Conservation (phyloP, 495 filamentous ascomycete species). For the Chaetomium tenue region DNA sequence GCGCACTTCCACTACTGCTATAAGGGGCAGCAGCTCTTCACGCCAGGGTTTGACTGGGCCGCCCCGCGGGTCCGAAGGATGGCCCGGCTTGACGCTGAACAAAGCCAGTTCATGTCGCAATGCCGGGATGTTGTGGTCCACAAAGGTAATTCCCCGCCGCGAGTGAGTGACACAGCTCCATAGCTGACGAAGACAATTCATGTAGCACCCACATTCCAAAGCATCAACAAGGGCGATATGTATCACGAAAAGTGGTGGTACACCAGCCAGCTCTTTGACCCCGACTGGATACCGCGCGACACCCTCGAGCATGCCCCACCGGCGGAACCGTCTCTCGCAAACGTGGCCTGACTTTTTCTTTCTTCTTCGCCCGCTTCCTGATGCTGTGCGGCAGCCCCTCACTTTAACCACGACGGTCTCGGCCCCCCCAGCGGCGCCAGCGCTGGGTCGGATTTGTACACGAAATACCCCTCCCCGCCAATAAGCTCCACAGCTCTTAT, state of each 20-base stretch:
- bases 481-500: slow-evolving; percentile 31
- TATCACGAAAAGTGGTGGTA: slow-evolving; percentile 42
- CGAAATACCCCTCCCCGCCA: slow-evolving; percentile 28
- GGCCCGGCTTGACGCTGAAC: slow-evolving; percentile 39
- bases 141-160: slow-evolving; percentile 27
- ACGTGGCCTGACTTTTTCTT: slow-evolving; percentile 28
- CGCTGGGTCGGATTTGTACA: slow-evolving; percentile 32
- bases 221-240: slow-evolving; percentile 34
- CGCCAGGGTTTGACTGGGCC: slow-evolving; percentile 37
- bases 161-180: background rate
- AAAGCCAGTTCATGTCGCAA: slow-evolving; percentile 37
- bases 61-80: slow-evolving; percentile 33
- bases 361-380: slow-evolving; percentile 6
- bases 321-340: slow-evolving; percentile 22
- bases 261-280: slow-evolving; percentile 42
- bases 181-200: background rate
- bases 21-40: slow-evolving; percentile 41
- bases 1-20: slow-evolving; percentile 47
- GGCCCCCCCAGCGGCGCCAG: slow-evolving; percentile 22
- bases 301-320: slow-evolving; percentile 39
- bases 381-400: slow-evolving; percentile 27
- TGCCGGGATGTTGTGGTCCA: slow-evolving; percentile 33
- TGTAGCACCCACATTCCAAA: slow-evolving; percentile 29
- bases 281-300: slow-evolving; percentile 38
- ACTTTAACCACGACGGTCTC: slow-evolving; percentile 26